phyloP scores from a whole-genome alignment of 257 asterid genomes.

The Solanum appendiculatum region DNA sequence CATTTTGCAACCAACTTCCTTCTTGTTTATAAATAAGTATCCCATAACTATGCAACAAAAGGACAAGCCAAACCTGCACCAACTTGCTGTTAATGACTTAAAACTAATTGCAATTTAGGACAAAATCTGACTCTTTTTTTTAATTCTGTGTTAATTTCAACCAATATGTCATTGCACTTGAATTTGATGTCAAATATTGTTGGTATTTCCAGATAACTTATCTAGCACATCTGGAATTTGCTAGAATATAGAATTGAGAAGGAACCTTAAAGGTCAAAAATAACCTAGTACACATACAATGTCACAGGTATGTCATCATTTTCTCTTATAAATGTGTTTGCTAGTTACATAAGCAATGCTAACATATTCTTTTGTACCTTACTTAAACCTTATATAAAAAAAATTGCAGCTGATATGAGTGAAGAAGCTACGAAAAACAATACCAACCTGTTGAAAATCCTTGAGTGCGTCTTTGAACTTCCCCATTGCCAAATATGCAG shows the following conservation, averaged over 20 bases:
- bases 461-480: slow-evolving; percentile 89
- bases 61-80: neutral
- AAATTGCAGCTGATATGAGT: neutral
- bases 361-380: neutral
- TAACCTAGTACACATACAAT: neutral
- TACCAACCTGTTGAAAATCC: slow-evolving; percentile 75
- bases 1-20: neutral
- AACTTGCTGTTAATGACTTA: neutral
- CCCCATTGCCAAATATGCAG: slow-evolving; percentile 92
- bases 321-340: neutral
- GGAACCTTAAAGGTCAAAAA: neutral
- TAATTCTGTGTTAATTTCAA: neutral
- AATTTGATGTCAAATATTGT: neutral
- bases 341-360: neutral
- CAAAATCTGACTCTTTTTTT: neutral
- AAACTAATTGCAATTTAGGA: neutral
- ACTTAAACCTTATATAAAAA: neutral
- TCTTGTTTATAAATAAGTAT: neutral
- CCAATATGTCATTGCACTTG: neutral
- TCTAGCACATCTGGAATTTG: neutral
- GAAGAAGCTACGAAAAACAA: neutral
- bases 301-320: neutral
- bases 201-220: neutral
- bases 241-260: neutral
- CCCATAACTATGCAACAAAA: neutral